Percentiles rank a stretch among this genome's conserved stretches.
Conservation (phyloP, 2,329 filamentous ascomycete species). For the Keithomyces neogunnii region DNA sequence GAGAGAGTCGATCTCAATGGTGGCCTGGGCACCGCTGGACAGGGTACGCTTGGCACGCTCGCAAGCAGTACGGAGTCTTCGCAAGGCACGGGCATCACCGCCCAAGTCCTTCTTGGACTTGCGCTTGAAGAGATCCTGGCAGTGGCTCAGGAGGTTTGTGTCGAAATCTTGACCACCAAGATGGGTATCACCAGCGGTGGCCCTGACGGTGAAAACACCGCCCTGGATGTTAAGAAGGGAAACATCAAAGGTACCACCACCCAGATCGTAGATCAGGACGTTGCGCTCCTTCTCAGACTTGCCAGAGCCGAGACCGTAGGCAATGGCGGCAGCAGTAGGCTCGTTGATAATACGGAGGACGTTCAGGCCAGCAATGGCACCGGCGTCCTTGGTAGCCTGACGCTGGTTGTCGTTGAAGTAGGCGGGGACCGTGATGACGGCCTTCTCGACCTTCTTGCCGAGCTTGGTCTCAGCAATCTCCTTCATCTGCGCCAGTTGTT, state of each 20-base stretch:
- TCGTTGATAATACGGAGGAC: conserved; percentile 99
- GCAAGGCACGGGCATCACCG: conserved; percentile 82
- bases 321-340: conserved; percentile 94
- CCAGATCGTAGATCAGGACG: conserved; percentile 98
- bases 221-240: conserved; percentile 98
- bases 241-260: conserved; percentile 99
- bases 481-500: conserved; percentile 66
- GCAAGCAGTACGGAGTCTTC: conserved; percentile 93
- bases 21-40: conserved; percentile 94
- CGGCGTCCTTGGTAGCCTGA: conserved; percentile 98
- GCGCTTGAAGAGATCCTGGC: conserved; percentile 87
- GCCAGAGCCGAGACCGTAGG: conserved; percentile 92
- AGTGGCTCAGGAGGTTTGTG: conserved; percentile 89
- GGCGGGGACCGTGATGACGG: conserved; percentile 95
- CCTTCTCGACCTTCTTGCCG: conserved; percentile 98
- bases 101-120: conserved; percentile 70
- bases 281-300: conserved; percentile 98
- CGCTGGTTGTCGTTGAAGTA: conserved; percentile 99
- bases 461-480: conserved; percentile 98
- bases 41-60: conserved; percentile 99
- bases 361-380: conserved; percentile 94
- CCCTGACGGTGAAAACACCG: conserved; percentile 98
- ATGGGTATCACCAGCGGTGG: conserved; percentile 95
- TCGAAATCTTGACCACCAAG: conserved; percentile 96
- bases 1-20: conserved; percentile 96